A percentile compares a stretch with the other conserved stretches of the same genome.
These are phyloP conservation scores for Xylaria sp. DNA, from an alignment of 2,329 filamentous ascomycete species.

Conservation along the genomic window DNA sequence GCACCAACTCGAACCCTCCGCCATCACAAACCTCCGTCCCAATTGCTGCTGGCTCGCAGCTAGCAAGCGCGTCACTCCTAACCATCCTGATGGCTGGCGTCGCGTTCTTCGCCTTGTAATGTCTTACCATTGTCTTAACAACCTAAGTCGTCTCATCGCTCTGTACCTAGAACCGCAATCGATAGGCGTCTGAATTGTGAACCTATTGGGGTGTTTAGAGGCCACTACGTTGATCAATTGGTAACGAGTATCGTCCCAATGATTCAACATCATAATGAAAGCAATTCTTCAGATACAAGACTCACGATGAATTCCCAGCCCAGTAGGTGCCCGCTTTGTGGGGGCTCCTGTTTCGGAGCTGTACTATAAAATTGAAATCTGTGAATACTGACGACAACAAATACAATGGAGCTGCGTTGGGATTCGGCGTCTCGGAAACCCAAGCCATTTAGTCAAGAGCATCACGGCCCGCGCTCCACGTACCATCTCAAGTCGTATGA, in stretches of 20 bases:
- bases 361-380: neutral
- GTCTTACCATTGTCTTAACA: neutral
- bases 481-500: neutral
- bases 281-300: neutral
- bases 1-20: conserved; percentile 23
- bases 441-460: neutral
- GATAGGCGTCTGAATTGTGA: neutral
- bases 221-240: neutral
- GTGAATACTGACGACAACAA: conserved; percentile 2
- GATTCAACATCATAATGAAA: neutral
- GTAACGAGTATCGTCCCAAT: neutral
- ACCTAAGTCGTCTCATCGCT: neutral
- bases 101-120: conserved; percentile 34
- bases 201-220: neutral
- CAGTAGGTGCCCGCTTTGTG: neutral
- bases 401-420: conserved; percentile 13
- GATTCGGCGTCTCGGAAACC: conserved; percentile 28
- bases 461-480: conserved; percentile 7
- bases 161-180: neutral
- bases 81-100: conserved; percentile 33
- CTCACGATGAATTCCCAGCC: neutral
- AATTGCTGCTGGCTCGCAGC: conserved; percentile 28
- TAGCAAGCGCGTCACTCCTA: conserved; percentile 33
- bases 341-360: conserved; percentile 14
- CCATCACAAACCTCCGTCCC: conserved; percentile 27